Evolutionary conservation across 1,284 basidiomycete genomes (phyloP).

Genomic region (Abortiporus biennis): DNA sequence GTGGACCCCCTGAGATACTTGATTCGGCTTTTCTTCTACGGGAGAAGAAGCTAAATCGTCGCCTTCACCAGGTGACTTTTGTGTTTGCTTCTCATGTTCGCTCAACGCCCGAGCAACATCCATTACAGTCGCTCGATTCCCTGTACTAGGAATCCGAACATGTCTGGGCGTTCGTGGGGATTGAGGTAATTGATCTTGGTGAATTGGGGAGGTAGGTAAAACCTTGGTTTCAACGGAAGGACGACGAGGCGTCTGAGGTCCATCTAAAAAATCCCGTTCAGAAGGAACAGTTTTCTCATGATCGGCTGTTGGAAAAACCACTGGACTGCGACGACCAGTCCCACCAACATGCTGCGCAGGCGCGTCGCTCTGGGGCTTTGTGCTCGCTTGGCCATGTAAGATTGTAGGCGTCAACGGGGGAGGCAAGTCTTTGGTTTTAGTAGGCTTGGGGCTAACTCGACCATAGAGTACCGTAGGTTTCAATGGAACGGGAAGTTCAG

Average conservation of each 20-base stretch:
- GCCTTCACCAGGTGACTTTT: background rate
- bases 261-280: no score
- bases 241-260: no score
- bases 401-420: background rate
- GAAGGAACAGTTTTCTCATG: background rate
- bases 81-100: slow-evolving; percentile 23
- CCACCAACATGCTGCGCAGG: no score
- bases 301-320: background rate
- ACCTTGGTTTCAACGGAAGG: background rate
- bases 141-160: slow-evolving; percentile 58
- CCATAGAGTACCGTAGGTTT: background rate
- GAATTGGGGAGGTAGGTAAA: slow-evolving; percentile 1
- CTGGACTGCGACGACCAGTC: no score
- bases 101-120: slow-evolving; percentile 63
- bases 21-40: background rate
- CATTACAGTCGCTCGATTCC: slow-evolving; percentile 68
- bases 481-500: background rate
- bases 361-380: background rate
- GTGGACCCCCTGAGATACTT: background rate
- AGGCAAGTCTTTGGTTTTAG: no score
- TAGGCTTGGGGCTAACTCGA: background rate
- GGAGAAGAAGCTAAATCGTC: background rate
- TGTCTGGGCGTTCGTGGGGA: slow-evolving; percentile 30
- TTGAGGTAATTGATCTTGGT: slow-evolving; percentile 12
- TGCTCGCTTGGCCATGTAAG: background rate